phyloP scores from a whole-genome alignment of 257 asterid species.

The Pogostemon cablin region DNA sequence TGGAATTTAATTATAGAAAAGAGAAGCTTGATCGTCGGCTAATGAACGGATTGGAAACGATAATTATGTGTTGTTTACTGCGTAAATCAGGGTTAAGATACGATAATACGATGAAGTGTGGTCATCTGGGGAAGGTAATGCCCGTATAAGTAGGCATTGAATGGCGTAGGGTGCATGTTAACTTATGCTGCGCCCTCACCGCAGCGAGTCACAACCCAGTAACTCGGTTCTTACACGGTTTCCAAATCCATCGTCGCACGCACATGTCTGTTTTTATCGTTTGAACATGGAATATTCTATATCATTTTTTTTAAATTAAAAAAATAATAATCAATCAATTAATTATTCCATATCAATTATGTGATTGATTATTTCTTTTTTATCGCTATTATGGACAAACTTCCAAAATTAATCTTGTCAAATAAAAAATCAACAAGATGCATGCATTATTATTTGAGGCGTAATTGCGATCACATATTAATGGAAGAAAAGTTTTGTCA shows the following conservation, averaged over 20 bases:
- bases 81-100: constrained; percentile 16
- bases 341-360: too few relatives aligned
- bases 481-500: too few relatives aligned
- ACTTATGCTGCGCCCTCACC: constrained; percentile 1
- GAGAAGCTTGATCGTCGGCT: constrained; percentile 9
- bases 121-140: constrained; percentile 38
- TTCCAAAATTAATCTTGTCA: too few relatives aligned
- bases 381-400: too few relatives aligned
- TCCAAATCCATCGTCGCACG: neutral
- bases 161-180: constrained; percentile 26
- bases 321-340: too few relatives aligned
- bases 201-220: neutral
- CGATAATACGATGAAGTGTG: constrained; percentile 34
- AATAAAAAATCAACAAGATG: too few relatives aligned
- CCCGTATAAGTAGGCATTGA: neutral
- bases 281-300: neutral
- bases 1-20: neutral
- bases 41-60: neutral
- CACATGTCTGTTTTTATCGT: neutral
- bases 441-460: too few relatives aligned
- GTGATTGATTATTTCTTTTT: too few relatives aligned
- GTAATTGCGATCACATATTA: too few relatives aligned
- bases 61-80: neutral
- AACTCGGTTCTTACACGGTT: constrained; percentile 30
- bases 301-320: neutral